phyloP scores from a whole-genome alignment of 2,329 filamentous ascomycete genomes.

The Xylariaceae sp. region DNA sequence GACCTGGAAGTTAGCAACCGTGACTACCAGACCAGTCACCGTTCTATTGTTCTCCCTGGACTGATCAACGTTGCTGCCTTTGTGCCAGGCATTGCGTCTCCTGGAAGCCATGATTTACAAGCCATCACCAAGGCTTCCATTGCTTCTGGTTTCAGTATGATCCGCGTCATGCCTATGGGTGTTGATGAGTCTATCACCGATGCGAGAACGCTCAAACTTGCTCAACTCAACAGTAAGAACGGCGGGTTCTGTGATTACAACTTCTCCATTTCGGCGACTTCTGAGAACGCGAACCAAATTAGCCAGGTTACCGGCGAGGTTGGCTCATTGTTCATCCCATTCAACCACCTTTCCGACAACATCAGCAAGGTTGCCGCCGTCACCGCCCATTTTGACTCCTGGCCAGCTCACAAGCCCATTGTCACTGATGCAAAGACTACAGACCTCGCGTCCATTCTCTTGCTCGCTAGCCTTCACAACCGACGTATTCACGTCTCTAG shows the following conservation, averaged over 20 bases:
- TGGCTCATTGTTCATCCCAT: conserved; percentile 75
- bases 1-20: conserved; percentile 75
- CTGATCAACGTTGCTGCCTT: conserved; percentile 77
- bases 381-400: conserved; percentile 71
- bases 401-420: conserved; percentile 73
- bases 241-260: conserved; percentile 74
- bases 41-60: conserved; percentile 66
- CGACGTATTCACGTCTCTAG: conserved; percentile 75
- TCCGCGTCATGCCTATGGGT: conserved; percentile 71
- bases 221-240: conserved; percentile 64
- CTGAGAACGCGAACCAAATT: conserved; percentile 68
- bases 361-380: conserved; percentile 79
- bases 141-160: conserved; percentile 72
- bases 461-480: conserved; percentile 72
- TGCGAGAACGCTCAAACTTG: conserved; percentile 62
- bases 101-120: conserved; percentile 62
- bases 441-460: conserved; percentile 72
- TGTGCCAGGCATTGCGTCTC: conserved; percentile 64
- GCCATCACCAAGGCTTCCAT: conserved; percentile 67
- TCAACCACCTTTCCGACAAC: conserved; percentile 75
- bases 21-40: conserved; percentile 88
- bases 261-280: conserved; percentile 69
- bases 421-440: conserved; percentile 76
- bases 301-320: conserved; percentile 67
- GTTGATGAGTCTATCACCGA: conserved; percentile 69